Evolutionary conservation across 2,329 filamentous ascomycete genomes (phyloP).

Genomic region (Pestalotiopsis sp.): DNA sequence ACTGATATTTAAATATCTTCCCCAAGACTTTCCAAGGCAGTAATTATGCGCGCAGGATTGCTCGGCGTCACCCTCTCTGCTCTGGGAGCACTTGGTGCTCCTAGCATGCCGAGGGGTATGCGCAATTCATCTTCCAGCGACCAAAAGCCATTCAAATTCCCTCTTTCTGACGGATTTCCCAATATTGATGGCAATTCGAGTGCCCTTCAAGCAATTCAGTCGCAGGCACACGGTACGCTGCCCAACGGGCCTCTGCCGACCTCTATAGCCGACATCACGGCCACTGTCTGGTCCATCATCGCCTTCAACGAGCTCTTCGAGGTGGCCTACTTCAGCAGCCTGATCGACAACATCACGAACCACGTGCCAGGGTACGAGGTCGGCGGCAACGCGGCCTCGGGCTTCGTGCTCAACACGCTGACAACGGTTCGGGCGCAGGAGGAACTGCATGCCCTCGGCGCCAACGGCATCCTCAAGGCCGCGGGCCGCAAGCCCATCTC

Average conservation of each 20-base stretch:
- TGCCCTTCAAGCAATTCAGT: not conserved
- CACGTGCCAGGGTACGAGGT: slow-evolving; percentile 7
- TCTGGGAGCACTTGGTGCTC: not conserved
- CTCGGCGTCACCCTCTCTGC: not conserved
- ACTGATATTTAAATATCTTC: not conserved
- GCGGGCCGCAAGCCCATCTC: not conserved
- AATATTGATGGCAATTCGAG: not conserved
- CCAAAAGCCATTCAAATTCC: slow-evolving; percentile 5
- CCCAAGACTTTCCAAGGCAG: not conserved
- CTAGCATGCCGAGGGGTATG: not conserved
- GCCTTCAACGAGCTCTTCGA: slow-evolving; percentile 12
- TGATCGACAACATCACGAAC: slow-evolving; percentile 5
- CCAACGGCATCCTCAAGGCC: slow-evolving; percentile 7
- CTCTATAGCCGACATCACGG: not conserved
- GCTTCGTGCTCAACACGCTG: not conserved
- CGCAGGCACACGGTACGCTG: slow-evolving; percentile 1
- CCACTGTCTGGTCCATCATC: not conserved
- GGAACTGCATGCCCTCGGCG: slow-evolving; percentile 5
- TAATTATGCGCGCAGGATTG: not conserved
- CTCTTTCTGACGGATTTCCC: slow-evolving; percentile 1
- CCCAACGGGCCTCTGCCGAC: not conserved
- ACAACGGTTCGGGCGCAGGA: not conserved
- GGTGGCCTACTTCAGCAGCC: slow-evolving; percentile 11
- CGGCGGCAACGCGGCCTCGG: not conserved
- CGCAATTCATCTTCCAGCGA: not conserved